Evolutionary conservation across 2,329 filamentous ascomycete genomes (phyloP).

Genomic region (Calonectria crousiana): DNA sequence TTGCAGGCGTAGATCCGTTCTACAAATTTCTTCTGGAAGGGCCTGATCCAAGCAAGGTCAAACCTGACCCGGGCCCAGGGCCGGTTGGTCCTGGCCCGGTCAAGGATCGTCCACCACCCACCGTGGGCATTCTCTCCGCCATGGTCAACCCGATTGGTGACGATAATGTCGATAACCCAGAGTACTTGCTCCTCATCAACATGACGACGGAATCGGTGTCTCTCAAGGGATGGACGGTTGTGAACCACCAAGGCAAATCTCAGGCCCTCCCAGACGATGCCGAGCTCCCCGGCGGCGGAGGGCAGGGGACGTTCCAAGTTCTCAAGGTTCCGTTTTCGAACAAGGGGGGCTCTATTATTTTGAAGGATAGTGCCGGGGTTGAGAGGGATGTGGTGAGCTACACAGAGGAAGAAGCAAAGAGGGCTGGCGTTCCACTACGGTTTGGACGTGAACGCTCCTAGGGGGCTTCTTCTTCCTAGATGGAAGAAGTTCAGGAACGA

Average conservation of each 20-base stretch:
- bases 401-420: background rate
- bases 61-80: background rate
- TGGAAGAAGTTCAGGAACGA: background rate
- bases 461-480: background rate
- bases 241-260: background rate
- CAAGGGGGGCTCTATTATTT: background rate
- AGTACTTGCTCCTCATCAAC: constrained; percentile 20
- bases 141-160: constrained; percentile 6
- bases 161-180: constrained; percentile 5
- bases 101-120: background rate
- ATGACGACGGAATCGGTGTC: background rate
- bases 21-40: constrained; percentile 13
- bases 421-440: background rate
- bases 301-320: background rate
- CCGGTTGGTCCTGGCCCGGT: background rate
- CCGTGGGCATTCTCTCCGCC: constrained; percentile 12
- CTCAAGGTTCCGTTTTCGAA: constrained; percentile 7
- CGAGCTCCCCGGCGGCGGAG: background rate
- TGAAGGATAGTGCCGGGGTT: background rate
- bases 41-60: background rate
- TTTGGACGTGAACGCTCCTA: background rate
- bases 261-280: background rate
- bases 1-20: constrained; percentile 17
- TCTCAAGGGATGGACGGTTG: constrained; percentile 14
- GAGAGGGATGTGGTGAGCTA: constrained; percentile 7